Conservation (phyloP, 805 yeast species). For the Candida patagonica region DNA sequence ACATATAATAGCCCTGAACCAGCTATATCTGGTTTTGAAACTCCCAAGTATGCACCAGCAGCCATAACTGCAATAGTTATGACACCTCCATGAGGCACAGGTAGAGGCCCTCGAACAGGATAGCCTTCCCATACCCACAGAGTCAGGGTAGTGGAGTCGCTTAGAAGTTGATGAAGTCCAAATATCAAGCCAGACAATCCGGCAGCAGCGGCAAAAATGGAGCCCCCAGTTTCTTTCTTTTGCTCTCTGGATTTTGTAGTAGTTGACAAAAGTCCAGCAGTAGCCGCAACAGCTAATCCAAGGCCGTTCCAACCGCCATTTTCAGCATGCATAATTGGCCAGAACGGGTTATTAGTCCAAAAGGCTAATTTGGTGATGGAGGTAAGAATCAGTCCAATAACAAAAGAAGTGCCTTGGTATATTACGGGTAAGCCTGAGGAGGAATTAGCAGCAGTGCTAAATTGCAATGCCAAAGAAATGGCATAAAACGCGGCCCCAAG, state of each 20-base stretch:
- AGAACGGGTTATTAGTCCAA: conserved; percentile 84
- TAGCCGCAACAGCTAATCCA: conserved; percentile 56
- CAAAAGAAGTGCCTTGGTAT: conserved; percentile 47
- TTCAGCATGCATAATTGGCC: conserved; percentile 84
- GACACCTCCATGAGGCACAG: conserved; percentile 70
- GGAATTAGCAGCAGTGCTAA: conserved; percentile 22
- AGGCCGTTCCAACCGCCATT: conserved; percentile 81
- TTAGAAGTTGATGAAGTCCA: conserved; percentile 60
- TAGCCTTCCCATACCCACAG: conserved; percentile 96
- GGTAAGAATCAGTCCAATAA: conserved; percentile 65
- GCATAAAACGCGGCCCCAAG: conserved; percentile 58
- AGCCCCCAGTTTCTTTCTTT: neutral
- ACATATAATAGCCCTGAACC: conserved; percentile 29
- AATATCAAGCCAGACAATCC: conserved; percentile 76
- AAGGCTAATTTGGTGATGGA: conserved; percentile 65
- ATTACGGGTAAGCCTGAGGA: conserved; percentile 16
- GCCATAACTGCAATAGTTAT: conserved; percentile 51
- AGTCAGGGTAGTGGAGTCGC: conserved; percentile 81
- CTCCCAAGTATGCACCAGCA: conserved; percentile 45
- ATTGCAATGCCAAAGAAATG: conserved; percentile 49
- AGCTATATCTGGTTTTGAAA: conserved; percentile 23
- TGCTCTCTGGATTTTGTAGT: neutral
- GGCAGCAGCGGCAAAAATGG: conserved; percentile 37
- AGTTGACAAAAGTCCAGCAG: conserved; percentile 52
- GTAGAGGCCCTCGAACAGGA: conserved; percentile 78